Evolutionary conservation across 805 yeast genomes (phyloP), one percentile per base, ranked within the genome.

Genomic region (Myxozyma geophila): DNA sequence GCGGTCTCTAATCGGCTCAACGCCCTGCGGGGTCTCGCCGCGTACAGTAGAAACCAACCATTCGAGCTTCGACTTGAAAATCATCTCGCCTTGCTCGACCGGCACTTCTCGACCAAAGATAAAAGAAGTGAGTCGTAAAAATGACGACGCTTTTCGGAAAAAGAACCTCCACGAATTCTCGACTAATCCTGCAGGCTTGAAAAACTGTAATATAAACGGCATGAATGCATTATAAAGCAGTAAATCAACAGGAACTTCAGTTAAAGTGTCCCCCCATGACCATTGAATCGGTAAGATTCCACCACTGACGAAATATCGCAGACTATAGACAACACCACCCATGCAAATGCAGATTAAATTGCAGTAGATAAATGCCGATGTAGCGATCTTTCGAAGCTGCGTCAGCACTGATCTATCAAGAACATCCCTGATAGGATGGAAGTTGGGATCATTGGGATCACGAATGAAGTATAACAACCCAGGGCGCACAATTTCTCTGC

Each of bases 381-480:
- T 75, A 1, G 81, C 80, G 37, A 92, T 86, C 67, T 96, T 81
- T 36, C 88, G 85, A 23, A 92, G 66, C 73, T 95, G 98, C 52
- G 87, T 78, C 8, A 76, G 67, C 71, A 93, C 82, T 0, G 97
- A 89, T 68, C 89, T 85, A 62, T 89, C 87, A 58, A 95, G 76
- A 0, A 96, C 95, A 73, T 92, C 97, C 68, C 91, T 93, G 48
- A 93, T 82, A 12, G 95, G 83, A 68, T 93, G 85, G 52, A 91
- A 87, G 70, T 90, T 88, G 46, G 96, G 97, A 73, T 95, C 98
- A 70, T 92, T 97, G 4, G 97, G 97, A 23, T 96, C 91, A 70
- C 97, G 83, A 64, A 95, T 89, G 77, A 95, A 95, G 74, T 86
- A 95, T 53, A 95, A 79, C 8, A 90, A 97, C 12, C 99, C 99